Evolutionary conservation across 768 basidiomycete species (phyloP).

Genomic region (Suillus subaureus): DNA sequence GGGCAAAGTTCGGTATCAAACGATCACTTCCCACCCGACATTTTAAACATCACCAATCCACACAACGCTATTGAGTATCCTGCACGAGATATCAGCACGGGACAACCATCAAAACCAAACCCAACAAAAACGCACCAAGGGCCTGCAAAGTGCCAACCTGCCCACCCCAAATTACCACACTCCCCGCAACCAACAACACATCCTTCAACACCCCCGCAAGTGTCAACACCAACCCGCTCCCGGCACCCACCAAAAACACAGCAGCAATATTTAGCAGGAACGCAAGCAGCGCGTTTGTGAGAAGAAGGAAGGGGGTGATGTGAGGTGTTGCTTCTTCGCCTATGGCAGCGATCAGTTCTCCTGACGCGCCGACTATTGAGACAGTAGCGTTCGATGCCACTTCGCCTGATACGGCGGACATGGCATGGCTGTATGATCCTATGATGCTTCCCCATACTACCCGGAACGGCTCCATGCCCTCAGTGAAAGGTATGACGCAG

Average conservation of each 20-base stretch:
- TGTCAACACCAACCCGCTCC: constrained; percentile 86
- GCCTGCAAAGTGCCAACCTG: constrained; percentile 82
- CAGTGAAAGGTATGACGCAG: no score
- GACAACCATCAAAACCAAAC: not conserved
- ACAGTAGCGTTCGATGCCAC: no score
- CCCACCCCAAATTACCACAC: constrained; percentile 84
- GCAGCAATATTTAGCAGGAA: constrained; percentile 92
- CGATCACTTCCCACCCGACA: constrained; percentile 58
- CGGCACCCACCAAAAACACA: constrained; percentile 90
- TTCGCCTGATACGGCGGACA: not conserved
- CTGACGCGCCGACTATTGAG: no score
- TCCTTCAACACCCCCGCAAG: constrained; percentile 97
- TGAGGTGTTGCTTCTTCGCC: not conserved
- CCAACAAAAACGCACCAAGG: constrained; percentile 52
- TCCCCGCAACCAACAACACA: constrained; percentile 91
- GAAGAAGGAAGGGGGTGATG: no score
- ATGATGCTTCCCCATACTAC: no score
- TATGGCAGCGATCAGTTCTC: not conserved
- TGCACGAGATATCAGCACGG: constrained; percentile 26
- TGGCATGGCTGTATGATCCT: no score
- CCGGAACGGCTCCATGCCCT: no score
- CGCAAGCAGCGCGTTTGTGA: constrained; percentile 76
- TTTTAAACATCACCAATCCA: constrained; percentile 87
- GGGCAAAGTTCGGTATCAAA: not conserved
- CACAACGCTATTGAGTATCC: constrained; percentile 88